A percentile compares a stretch with the other conserved stretches of the same genome.
phyloP scores from a whole-genome alignment of 1,284 basidiomycete species.

The Chalciporus sp. region DNA sequence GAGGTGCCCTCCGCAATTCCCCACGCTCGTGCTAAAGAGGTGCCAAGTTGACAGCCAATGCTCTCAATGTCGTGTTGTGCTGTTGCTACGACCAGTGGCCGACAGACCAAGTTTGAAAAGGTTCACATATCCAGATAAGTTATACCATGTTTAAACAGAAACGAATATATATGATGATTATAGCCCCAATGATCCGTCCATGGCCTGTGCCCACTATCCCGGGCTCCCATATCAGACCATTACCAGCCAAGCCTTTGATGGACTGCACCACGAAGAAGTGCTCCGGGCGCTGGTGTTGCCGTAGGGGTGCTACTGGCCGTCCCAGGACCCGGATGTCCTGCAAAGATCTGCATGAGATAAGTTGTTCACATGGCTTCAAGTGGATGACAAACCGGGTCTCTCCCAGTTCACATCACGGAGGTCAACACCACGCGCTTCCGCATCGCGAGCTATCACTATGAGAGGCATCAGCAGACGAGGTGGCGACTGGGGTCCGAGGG shows the following conservation, averaged over 20 bases:
- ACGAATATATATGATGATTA: too few relatives aligned
- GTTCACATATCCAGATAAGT: too few relatives aligned
- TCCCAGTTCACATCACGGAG: not conserved
- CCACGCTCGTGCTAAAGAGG: not conserved
- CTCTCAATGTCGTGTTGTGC: too few relatives aligned
- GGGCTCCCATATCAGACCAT: not conserved
- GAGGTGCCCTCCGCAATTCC: not conserved
- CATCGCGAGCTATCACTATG: not conserved
- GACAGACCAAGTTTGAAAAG: too few relatives aligned
- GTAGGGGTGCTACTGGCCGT: not conserved
- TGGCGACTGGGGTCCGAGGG: not conserved
- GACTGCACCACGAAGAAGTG: constrained; percentile 5
- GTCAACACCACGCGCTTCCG: not conserved
- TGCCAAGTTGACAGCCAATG: too few relatives aligned
- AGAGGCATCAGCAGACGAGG: not conserved
- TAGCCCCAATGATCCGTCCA: too few relatives aligned
- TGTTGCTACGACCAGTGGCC: too few relatives aligned
- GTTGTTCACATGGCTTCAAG: not conserved
- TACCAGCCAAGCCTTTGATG: constrained; percentile 13
- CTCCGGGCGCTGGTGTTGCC: constrained; percentile 1
- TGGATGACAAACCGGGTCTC: constrained; percentile 8
- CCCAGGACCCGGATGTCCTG: not conserved
- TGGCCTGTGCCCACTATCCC: not conserved
- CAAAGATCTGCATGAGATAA: not conserved
- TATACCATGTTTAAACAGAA: too few relatives aligned